These are phyloP conservation scores for Sextonia rubra DNA, from an alignment of 164 flowering plant genomes.

Conservation along the genomic window DNA sequence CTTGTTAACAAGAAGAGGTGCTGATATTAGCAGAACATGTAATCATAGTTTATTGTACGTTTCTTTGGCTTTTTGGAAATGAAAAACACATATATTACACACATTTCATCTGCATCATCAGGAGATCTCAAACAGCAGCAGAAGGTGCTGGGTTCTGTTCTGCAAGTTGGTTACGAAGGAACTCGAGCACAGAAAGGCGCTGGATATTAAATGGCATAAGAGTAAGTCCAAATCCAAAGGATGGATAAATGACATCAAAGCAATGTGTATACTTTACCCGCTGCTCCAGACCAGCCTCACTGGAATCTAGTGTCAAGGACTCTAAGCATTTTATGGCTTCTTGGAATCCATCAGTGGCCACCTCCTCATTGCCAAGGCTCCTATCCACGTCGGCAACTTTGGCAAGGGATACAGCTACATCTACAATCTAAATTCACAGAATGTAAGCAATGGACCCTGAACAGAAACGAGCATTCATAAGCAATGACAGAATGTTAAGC, in stretches of 20 bases:
- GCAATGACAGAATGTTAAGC: neutral
- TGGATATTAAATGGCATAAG: slow-evolving; percentile 24
- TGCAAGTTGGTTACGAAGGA: slow-evolving; percentile 53
- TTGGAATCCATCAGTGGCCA: slow-evolving; percentile 60
- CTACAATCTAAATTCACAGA: slow-evolving; percentile 45
- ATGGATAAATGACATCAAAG: neutral
- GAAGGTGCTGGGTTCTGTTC: slow-evolving; percentile 16
- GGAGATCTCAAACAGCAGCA: slow-evolving; percentile 4
- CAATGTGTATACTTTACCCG: slow-evolving; percentile 38
- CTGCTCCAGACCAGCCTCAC: slow-evolving; percentile 56
- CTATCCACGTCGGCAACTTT: slow-evolving; percentile 96
- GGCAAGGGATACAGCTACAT: slow-evolving; percentile 84
- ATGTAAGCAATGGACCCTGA: neutral
- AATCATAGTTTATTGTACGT: neutral
- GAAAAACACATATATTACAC: neutral
- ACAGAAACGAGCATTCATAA: neutral
- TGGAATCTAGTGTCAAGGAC: slow-evolving; percentile 47
- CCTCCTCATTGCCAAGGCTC: slow-evolving; percentile 53
- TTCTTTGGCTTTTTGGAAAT: neutral
- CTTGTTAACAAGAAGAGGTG: neutral
- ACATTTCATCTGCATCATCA: neutral
- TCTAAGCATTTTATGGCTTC: slow-evolving; percentile 75
- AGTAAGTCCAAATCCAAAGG: neutral
- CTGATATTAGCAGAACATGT: too few relatives aligned
- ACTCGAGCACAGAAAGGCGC: slow-evolving; percentile 73